These are phyloP conservation scores for Phytophthora podocarpi DNA, from an alignment of 352 stramenopile species.

Conservation along the genomic window DNA sequence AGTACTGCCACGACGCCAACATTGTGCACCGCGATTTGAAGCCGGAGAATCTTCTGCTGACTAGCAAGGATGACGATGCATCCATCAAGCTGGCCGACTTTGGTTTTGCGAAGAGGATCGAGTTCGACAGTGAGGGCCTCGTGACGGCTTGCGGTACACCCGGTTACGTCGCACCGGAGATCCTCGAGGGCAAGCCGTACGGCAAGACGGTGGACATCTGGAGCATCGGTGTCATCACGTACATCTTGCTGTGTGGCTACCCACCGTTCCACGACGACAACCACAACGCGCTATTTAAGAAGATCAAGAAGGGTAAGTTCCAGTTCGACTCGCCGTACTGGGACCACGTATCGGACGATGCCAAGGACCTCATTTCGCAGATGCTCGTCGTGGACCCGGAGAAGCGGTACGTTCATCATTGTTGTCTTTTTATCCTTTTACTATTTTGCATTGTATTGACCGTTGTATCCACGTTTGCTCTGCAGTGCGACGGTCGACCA, in stretches of 20 bases:
- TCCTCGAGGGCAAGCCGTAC: constrained; percentile 78
- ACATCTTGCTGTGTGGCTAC: constrained; percentile 87
- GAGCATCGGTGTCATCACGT: constrained; percentile 92
- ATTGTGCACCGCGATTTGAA: constrained; percentile 88
- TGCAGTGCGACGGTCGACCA: constrained; percentile 79
- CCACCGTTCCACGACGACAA: constrained; percentile 93
- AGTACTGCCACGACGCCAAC: constrained; percentile 88
- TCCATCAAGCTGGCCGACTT: constrained; percentile 90
- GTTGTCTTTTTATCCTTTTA: not conserved
- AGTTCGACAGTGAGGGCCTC: constrained; percentile 71
- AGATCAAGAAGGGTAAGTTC: constrained; percentile 95
- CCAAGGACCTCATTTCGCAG: constrained; percentile 94
- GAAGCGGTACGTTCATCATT: constrained; percentile 59
- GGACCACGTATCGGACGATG: constrained; percentile 92
- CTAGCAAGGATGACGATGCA: constrained; percentile 80
- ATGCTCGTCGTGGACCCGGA: constrained; percentile 92
- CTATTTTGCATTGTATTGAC: not conserved
- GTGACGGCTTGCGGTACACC: constrained; percentile 83
- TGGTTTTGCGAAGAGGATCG: constrained; percentile 86
- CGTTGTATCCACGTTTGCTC: constrained; percentile 5
- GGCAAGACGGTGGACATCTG: constrained; percentile 88
- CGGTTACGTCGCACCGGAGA: constrained; percentile 86
- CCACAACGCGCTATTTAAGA: constrained; percentile 93
- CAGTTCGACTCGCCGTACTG: constrained; percentile 97
- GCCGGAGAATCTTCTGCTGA: constrained; percentile 84